Conservation (phyloP, 2,329 filamentous ascomycete species). For the Chaetomium sp. region DNA sequence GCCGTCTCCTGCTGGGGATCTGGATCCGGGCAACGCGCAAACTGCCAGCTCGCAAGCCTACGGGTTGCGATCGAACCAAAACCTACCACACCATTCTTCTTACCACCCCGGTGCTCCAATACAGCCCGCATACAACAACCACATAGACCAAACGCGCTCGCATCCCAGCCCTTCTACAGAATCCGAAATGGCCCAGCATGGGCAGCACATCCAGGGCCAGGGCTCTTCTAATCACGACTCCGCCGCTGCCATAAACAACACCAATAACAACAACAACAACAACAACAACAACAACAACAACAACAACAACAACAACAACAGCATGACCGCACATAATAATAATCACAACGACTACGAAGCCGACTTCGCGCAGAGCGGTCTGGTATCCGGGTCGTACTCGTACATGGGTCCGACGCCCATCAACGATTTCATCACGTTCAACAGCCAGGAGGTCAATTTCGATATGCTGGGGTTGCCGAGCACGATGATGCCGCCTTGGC, state of each 20-base stretch:
- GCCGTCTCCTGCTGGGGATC: conserved; percentile 26
- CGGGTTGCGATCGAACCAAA: conserved; percentile 20
- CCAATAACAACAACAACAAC: conserved; percentile 5
- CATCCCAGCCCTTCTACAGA: conserved; percentile 38
- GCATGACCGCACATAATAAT: not conserved
- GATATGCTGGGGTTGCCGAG: conserved; percentile 52
- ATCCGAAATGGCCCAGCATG: conserved; percentile 15
- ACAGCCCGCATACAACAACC: conserved; percentile 37
- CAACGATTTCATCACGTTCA: conserved; percentile 58
- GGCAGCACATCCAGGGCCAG: not conserved
- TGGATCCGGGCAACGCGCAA: conserved; percentile 25
- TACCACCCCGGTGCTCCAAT: conserved; percentile 39
- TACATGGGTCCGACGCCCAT: conserved; percentile 29
- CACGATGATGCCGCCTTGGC: conserved; percentile 64
- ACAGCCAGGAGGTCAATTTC: conserved; percentile 73
- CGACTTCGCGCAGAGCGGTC: conserved; percentile 25
- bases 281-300: conserved; percentile 5
- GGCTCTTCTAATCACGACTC: no score
- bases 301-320: conserved; percentile 4
- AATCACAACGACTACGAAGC: conserved; percentile 18
- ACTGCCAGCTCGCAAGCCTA: conserved; percentile 25
- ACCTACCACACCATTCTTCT: conserved; percentile 18
- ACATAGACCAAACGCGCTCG: conserved; percentile 34
- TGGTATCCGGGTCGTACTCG: conserved; percentile 24
- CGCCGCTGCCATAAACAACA: not conserved